These are phyloP conservation scores for Schizosaccharomyces octosporus DNA, from an alignment of 805 yeast species.

Conservation along the genomic window DNA sequence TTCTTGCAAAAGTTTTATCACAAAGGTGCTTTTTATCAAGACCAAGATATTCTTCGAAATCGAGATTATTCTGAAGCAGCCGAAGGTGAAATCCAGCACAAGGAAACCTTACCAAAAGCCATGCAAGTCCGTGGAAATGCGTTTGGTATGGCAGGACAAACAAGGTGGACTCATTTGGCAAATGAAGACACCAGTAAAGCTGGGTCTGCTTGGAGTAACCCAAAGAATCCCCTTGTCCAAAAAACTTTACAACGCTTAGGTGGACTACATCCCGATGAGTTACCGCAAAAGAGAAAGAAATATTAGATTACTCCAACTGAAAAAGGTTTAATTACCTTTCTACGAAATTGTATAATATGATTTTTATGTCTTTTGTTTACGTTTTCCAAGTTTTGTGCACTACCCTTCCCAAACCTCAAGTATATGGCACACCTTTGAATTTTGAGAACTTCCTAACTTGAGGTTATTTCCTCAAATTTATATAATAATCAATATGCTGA, in stretches of 20 bases:
- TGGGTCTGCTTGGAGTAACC: background rate
- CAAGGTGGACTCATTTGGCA: conserved; percentile 11
- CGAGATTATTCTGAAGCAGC: conserved; percentile 13
- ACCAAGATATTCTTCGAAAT: conserved; percentile 3
- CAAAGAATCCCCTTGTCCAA: background rate
- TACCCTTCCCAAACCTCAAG: background rate
- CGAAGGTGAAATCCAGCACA: conserved; percentile 14
- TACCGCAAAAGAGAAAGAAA: background rate
- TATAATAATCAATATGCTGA: background rate
- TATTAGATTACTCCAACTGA: background rate
- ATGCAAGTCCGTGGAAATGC: conserved; percentile 11
- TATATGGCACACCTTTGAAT: background rate
- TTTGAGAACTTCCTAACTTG: background rate
- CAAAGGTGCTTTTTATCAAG: conserved; percentile 13
- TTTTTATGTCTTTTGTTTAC: background rate
- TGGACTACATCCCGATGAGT: background rate
- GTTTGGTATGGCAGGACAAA: conserved; percentile 13
- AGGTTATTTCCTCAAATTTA: background rate
- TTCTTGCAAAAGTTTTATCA: conserved; percentile 13
- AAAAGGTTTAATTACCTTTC: background rate
- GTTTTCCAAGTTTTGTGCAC: background rate
- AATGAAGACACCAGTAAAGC: conserved; percentile 14
- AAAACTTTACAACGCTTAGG: background rate
- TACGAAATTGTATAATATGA: background rate
- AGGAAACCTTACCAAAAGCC: conserved; percentile 11